Evolutionary conservation across 768 basidiomycete species (phyloP), one percentile per base, ranked within the genome.

Genomic region (Dendrothele bispora): DNA sequence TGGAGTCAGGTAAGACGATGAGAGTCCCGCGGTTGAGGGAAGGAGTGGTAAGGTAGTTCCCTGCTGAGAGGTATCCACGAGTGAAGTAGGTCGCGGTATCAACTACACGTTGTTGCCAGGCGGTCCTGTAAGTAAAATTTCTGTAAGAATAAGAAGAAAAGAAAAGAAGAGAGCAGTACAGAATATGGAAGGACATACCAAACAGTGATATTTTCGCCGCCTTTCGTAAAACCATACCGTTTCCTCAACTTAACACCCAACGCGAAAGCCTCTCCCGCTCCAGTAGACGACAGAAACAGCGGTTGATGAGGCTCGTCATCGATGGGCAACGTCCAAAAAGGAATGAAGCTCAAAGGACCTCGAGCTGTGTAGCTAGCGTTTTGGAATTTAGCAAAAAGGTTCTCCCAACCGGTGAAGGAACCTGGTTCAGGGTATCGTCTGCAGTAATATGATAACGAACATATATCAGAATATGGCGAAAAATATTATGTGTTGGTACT

Each of bases 401-500:
- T 39, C 38, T 66, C 60, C 73, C 73, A 75, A 17, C 72, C 70
- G 6, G 48, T 41, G 49, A 67, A 71, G 0, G 69, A 71, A 10
- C 67, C 69, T 3, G 71, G 71, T 50, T 73, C 72, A 0, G 72
- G 71, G 46, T 64, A 75, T 3, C 72, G 71, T 7, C 71, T 72
- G 45, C 7, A 10, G 5, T 37, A 17, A 5, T 8, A 29, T 17
- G 43, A 46, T 18, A 14, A 32, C 15, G 30, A 20, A 22, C 17
- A 21, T 22, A 20, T 37, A 5, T 6, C 21, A 20, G 43, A 28
- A 7, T 8, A 12, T 3, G 26, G 26, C 39, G 28, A 39, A 18
- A 21, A 43, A 38, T 8, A n/a, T 37, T 4, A 21, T 2, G n/a
- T n/a, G n/a, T n/a, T n/a, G n/a, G n/a, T 5, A 60, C 67, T 32